Conservation (phyloP, 129 eudicot species). For the Tagetes patula region DNA sequence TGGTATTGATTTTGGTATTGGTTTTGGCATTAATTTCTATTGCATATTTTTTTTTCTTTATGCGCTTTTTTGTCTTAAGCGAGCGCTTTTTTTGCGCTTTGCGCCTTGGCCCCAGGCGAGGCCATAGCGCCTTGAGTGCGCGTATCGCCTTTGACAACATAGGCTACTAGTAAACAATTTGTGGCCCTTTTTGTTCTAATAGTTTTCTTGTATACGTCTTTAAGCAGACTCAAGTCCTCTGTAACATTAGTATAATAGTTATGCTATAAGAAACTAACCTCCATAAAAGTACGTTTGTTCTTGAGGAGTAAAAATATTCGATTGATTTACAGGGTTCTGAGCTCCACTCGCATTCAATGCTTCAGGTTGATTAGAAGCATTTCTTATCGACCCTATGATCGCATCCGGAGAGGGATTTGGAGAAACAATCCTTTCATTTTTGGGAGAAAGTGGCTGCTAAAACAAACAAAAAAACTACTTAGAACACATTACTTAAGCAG, state of each 20-base stretch:
- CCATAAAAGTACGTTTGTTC: constrained; percentile 75
- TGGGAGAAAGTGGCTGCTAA: constrained; percentile 72
- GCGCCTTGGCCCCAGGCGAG: too few relatives aligned
- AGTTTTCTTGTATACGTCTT: neutral
- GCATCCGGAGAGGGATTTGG: constrained; percentile 68
- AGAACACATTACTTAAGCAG: constrained; percentile 28
- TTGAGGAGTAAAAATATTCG: constrained; percentile 51
- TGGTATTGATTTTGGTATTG: too few relatives aligned
- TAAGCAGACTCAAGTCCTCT: constrained; percentile 1
- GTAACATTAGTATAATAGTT: neutral
- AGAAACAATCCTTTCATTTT: constrained; percentile 73
- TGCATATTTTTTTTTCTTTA: too few relatives aligned
- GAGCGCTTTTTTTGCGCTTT: too few relatives aligned
- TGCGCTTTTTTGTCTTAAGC: too few relatives aligned
- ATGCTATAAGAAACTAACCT: constrained; percentile 46
- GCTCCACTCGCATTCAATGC: constrained; percentile 55
- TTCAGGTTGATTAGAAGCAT: constrained; percentile 46
- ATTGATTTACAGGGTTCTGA: constrained; percentile 39
- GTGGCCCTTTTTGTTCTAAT: neutral
- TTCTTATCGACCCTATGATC: constrained; percentile 54
- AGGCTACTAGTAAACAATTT: neutral
- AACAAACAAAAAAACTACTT: constrained; percentile 21
- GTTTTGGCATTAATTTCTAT: too few relatives aligned
- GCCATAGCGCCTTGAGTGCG: too few relatives aligned
- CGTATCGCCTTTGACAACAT: too few relatives aligned